Evolutionary conservation across 1,284 basidiomycete species (phyloP), one percentile per base, ranked within the genome.

Genomic region (Ceratobasidium sp.): DNA sequence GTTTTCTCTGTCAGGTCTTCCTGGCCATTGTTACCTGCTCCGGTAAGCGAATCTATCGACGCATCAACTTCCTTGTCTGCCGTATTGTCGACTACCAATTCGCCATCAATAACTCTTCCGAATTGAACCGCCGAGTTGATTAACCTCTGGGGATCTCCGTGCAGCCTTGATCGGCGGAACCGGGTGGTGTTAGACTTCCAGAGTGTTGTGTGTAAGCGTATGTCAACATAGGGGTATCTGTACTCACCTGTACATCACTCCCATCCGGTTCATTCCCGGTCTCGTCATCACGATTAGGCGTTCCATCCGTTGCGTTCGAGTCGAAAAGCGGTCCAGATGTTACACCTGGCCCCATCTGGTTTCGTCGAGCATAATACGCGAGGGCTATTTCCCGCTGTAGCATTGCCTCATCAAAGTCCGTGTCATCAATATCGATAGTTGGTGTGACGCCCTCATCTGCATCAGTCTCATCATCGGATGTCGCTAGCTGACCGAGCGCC

Each of bases 361-460:
- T 79, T 58, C 88, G 84, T 75, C 86, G 87, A 72, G 82, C 79
- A 75, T 88, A 82, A 75, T 92, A 91, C 70, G 86, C 86, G 42
- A 91, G 75, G n/a, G 87, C 87, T 71, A 91, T 82, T 75, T 91
- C 89, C 32, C 89, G 86, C 72, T 91, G 88, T 74, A 88, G 86
- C 55, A 80, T 83, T 27, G 85, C 87, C 65, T 79, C 82, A 73
- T 90, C 85, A 43, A 86, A 77, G 71, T 88, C 86, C 22, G 72
- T 71, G 13, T 68, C 71, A 20, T 69, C 58, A 31, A 68, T 71
- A 25, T 54, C 54, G 40, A 68, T 65, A 13, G 68, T 67, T 31
- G 22, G 31, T n/a, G 15, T 32, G n/a, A 15, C 27, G 34, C 65
- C 53, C n/a, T 58, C 67, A 58, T 67, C 58, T 42, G 60, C 69